These are phyloP conservation scores for Aurifilum marmelostoma DNA, from an alignment of 2,329 filamentous ascomycete species.

Conservation along the genomic window DNA sequence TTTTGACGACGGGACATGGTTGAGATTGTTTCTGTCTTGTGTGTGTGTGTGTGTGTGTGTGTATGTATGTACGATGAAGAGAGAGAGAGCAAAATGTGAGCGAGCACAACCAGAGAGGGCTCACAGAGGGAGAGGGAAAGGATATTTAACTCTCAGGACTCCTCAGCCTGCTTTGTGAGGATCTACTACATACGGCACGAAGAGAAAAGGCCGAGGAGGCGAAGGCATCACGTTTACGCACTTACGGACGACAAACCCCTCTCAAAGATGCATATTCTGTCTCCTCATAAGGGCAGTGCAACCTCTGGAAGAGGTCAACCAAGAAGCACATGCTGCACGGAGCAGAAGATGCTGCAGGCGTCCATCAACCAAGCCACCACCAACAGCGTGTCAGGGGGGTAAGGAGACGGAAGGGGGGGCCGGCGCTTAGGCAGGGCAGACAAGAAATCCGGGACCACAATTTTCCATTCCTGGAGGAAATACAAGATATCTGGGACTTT, in stretches of 20 bases:
- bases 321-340: not conserved
- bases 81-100: not conserved
- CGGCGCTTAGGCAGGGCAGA: constrained; percentile 5
- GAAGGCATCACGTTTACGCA: not conserved
- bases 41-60: not conserved
- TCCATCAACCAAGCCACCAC: constrained; percentile 12
- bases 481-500: not conserved
- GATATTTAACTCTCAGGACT: not conserved
- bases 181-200: not conserved
- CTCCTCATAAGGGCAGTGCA: not conserved
- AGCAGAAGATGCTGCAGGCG: constrained; percentile 12
- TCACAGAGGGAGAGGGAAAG: not conserved
- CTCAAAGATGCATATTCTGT: not conserved
- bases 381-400: not conserved
- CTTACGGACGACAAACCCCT: not conserved
- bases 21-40: not conserved
- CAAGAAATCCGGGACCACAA: not conserved
- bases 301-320: not conserved
- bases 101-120: not conserved
- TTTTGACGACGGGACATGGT: not conserved
- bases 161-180: not conserved
- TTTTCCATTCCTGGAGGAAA: not conserved
- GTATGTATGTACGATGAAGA: not conserved
- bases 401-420: not conserved
- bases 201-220: not conserved